Percentiles rank a stretch among this genome's conserved stretches.
Conservation (phyloP, 2,329 filamentous ascomycete genomes). For the Pseudocercospora cruenta region DNA sequence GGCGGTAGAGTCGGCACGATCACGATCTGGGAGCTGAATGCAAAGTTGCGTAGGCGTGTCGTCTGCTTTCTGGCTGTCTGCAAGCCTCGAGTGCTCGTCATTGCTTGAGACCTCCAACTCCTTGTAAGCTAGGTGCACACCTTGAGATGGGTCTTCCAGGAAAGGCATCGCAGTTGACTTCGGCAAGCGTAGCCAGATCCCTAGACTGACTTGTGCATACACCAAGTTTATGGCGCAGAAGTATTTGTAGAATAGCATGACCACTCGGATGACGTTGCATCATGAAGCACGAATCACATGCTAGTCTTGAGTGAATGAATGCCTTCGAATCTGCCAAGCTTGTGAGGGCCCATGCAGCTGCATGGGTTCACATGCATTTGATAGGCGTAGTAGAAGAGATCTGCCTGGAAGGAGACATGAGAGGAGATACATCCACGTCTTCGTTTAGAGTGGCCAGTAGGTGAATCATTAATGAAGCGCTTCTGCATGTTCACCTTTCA, state of each 20-base stretch:
- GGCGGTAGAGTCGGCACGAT: not conserved
- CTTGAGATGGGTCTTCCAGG: not conserved
- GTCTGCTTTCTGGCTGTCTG: not conserved
- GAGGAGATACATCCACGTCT: not conserved
- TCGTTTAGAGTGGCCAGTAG: not conserved
- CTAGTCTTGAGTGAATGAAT: not conserved
- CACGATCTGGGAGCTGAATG: not conserved
- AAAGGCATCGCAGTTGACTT: not conserved
- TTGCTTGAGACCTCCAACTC: conserved; percentile 2
- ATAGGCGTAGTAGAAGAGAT: not conserved
- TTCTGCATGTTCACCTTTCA: not conserved
- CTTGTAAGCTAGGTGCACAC: not conserved
- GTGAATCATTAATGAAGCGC: not conserved
- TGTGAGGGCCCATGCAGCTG: not conserved
- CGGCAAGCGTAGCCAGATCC: not conserved
- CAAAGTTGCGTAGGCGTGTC: not conserved
- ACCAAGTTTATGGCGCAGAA: not conserved
- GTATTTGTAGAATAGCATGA: not conserved
- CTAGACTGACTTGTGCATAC: not conserved
- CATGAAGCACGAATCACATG: not conserved
- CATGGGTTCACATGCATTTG: not conserved
- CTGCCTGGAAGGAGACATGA: not conserved
- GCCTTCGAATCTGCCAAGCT: not conserved
- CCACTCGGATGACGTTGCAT: not conserved
- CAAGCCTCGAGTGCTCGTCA: not conserved